These are phyloP conservation scores for Acanthamoeba triangularis DNA, from an alignment of 208 protist species.

Conservation along the genomic window DNA sequence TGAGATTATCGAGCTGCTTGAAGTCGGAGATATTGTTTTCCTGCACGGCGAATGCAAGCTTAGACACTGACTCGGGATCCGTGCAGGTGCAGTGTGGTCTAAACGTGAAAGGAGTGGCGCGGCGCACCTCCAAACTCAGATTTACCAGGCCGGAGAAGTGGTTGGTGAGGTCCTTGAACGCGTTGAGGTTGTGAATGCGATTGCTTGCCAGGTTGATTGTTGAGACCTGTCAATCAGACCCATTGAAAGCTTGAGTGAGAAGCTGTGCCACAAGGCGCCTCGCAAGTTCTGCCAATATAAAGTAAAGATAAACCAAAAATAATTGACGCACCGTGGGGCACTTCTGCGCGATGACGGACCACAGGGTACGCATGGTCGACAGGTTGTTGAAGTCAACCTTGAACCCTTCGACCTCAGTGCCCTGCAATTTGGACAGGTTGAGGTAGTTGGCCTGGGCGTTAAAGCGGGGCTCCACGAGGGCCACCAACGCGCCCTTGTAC, in stretches of 20 bases:
- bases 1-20: slow-evolving; percentile 73
- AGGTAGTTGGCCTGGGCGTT: slow-evolving; percentile 70
- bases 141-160: slow-evolving; percentile 59
- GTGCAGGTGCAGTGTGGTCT: not conserved
- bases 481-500: slow-evolving; percentile 17
- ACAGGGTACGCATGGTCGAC: slow-evolving; percentile 42
- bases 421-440: slow-evolving; percentile 67
- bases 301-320: not conserved
- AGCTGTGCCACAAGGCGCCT: too few species aligned
- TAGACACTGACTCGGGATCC: not conserved
- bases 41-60: not conserved
- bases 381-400: slow-evolving; percentile 76
- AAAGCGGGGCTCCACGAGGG: slow-evolving; percentile 49
- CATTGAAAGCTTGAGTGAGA: not conserved
- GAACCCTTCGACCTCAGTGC: slow-evolving; percentile 23
- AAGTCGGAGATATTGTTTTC: slow-evolving; percentile 68
- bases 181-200: slow-evolving; percentile 33
- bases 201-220: slow-evolving; percentile 71
- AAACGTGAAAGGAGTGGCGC: not conserved
- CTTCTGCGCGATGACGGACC: slow-evolving; percentile 67
- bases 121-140: slow-evolving; percentile 49
- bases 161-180: slow-evolving; percentile 59
- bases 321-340: slow-evolving; percentile 40
- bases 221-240: not conserved
- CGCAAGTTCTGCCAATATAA: too few species aligned